These are phyloP conservation scores for Talaromyces amestolkiae DNA, from an alignment of 2,329 filamentous ascomycete genomes.

Conservation along the genomic window DNA sequence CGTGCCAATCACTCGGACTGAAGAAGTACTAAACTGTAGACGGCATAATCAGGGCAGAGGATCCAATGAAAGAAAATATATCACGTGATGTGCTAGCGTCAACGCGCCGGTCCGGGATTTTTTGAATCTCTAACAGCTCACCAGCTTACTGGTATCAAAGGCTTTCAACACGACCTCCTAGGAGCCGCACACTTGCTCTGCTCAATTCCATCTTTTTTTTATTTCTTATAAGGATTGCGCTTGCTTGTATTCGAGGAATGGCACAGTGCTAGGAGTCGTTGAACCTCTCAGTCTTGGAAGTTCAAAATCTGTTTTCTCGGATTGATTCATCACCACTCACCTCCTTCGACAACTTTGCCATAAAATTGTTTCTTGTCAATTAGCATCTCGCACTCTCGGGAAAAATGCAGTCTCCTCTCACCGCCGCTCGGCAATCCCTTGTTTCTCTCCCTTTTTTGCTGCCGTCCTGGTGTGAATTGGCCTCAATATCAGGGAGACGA, in stretches of 20 bases:
- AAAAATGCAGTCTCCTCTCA: slow-evolving; percentile 13
- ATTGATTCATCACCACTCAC: not conserved
- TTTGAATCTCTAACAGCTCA: slow-evolving; percentile 10
- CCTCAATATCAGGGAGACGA: slow-evolving; percentile 35
- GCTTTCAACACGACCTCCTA: not conserved
- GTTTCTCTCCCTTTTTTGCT: slow-evolving; percentile 40
- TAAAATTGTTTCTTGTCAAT: not conserved
- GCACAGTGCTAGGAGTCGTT: slow-evolving; percentile 1
- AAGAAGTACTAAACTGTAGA: not conserved
- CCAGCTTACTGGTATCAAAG: not conserved
- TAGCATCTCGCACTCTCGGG: not conserved
- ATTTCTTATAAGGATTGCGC: not conserved
- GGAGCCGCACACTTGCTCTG: not conserved
- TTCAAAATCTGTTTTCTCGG: not conserved
- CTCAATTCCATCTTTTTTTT: not conserved
- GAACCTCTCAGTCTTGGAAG: not conserved
- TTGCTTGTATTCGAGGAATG: not conserved
- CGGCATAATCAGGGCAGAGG: not conserved
- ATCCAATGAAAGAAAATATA: not conserved
- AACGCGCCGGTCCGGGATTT: slow-evolving; percentile 11
- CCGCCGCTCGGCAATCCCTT: slow-evolving; percentile 34
- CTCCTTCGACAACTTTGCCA: not conserved
- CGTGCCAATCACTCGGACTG: not conserved
- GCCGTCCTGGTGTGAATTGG: slow-evolving; percentile 37
- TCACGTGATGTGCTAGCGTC: slow-evolving; percentile 12